These are phyloP conservation scores for Neodidymelliopsis sp. DNA, from an alignment of 2,329 filamentous ascomycete genomes.

Conservation along the genomic window DNA sequence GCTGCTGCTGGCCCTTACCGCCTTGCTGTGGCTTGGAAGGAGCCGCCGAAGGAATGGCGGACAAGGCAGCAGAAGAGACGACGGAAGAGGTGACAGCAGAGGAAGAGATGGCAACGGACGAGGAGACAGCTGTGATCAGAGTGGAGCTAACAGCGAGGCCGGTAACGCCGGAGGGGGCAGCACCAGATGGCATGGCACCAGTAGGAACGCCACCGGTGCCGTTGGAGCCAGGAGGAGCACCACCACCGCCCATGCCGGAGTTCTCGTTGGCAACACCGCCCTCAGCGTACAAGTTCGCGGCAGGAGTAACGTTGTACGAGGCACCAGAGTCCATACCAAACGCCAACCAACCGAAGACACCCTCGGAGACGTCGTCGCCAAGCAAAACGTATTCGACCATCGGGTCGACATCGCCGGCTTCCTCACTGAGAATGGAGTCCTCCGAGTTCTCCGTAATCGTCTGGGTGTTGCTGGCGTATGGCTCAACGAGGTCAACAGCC, in stretches of 20 bases:
- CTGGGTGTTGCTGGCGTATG: constrained; percentile 54
- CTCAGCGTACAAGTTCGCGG: constrained; percentile 35
- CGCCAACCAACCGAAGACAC: constrained; percentile 45
- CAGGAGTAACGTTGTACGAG: constrained; percentile 38
- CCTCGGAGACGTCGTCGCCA: constrained; percentile 54
- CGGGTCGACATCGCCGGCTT: constrained; percentile 60
- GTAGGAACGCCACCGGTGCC: constrained; percentile 15
- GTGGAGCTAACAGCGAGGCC: constrained; percentile 11
- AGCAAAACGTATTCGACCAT: constrained; percentile 66
- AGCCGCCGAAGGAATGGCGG: not conserved
- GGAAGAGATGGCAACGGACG: constrained; percentile 5
- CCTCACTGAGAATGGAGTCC: constrained; percentile 58
- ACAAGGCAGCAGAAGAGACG: constrained; percentile 1
- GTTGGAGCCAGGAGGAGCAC: constrained; percentile 21
- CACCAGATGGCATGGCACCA: not conserved
- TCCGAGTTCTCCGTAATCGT: constrained; percentile 59
- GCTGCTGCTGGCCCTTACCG: constrained; percentile 8
- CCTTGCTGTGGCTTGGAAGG: constrained; percentile 9
- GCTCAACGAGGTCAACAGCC: constrained; percentile 56
- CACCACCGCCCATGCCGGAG: constrained; percentile 22
- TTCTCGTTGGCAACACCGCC: constrained; percentile 41
- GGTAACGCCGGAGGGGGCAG: constrained; percentile 3
- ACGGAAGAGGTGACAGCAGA: constrained; percentile 1
- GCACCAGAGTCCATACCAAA: constrained; percentile 40
- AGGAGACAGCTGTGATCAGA: constrained; percentile 14